phyloP scores from a whole-genome alignment of 1,284 basidiomycete genomes.

The Golubevia sp. region DNA sequence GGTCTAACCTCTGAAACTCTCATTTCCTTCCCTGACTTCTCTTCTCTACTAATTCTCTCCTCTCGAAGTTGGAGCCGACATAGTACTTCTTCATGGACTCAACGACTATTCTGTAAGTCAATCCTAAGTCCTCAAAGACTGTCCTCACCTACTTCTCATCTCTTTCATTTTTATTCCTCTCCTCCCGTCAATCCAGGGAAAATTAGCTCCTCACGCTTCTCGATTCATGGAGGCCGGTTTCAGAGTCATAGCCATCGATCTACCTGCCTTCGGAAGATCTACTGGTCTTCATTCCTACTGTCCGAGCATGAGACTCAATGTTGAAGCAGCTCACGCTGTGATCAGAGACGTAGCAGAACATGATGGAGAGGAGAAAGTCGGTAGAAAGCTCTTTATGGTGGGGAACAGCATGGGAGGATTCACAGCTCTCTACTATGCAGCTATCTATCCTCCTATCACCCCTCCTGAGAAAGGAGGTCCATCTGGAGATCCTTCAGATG shows the following conservation, averaged over 20 bases:
- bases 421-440: slow-evolving; percentile 59
- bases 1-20: background rate
- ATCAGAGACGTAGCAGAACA: slow-evolving; percentile 62
- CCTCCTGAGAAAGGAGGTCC: slow-evolving; percentile 20
- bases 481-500: slow-evolving; percentile 8
- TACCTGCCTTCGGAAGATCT: slow-evolving; percentile 64
- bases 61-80: background rate
- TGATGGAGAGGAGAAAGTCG: slow-evolving; percentile 6
- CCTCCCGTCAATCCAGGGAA: too few species aligned
- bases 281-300: slow-evolving; percentile 64
- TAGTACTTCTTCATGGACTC: slow-evolving; percentile 40
- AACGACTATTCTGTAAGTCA: slow-evolving; percentile 63
- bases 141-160: too few species aligned
- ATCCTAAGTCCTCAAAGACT: too few species aligned
- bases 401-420: slow-evolving; percentile 64
- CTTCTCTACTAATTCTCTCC: too few species aligned
- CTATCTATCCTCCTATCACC: slow-evolving; percentile 43
- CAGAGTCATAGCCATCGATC: slow-evolving; percentile 65
- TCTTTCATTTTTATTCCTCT: too few species aligned
- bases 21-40: background rate
- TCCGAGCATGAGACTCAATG: slow-evolving; percentile 62
- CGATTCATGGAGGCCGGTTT: slow-evolving; percentile 65
- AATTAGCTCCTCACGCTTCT: slow-evolving; percentile 63
- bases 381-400: slow-evolving; percentile 56
- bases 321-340: slow-evolving; percentile 64